Evolutionary conservation across 163 green algal genomes (phyloP), one percentile per base, ranked within the genome.

Genomic region (Chloroidium sp.): DNA sequence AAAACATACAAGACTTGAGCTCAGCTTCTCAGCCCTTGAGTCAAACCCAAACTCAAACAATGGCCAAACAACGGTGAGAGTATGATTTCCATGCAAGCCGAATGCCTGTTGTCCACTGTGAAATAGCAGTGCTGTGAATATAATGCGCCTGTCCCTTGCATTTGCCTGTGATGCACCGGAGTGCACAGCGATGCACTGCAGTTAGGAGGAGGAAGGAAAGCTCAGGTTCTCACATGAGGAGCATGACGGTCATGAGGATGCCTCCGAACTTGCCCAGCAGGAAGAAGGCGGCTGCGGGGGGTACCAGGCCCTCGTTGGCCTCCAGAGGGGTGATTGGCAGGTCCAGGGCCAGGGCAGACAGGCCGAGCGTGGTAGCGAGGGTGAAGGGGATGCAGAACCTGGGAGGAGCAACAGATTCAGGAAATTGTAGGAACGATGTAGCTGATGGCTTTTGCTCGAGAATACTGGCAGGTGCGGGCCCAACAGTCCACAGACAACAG

Each of bases 351-450:
- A 92, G 82, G 10, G 91, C 90, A 69, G 86, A 94, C 3, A 98
- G 88, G 60, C 94, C 93, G 64, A 97, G 87, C 84, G 87, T 87
- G 57, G 93, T 97, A 61, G 93, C 94, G 78, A 98, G 88, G 12
- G 93, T 93, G 89, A 98, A 97, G 77, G 94, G 94, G 79, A 98
- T 94, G 78, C 92, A 91, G 87, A 98, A 98, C 64, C 64, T n/a
- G 36, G 36, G 36, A 36, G 36, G 64, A 72, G 64, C 6, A 72
- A n/a, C 6, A 6, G 64, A 6, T 6, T 72, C 6, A 72, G 8
- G 64, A 36, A 36, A 36, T 36, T 36, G 36, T 36, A 36, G 36
- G 36, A 36, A 36, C 36, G 36, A 36, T 36, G 36, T 36, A 36
- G 36, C 36, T 36, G 36, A 36, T 36, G 36, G 36, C 36, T 36